Evolutionary conservation across 2,329 filamentous ascomycete species (phyloP), one percentile per base, ranked within the genome.

Genomic region (Talaromyces pinophilus): DNA sequence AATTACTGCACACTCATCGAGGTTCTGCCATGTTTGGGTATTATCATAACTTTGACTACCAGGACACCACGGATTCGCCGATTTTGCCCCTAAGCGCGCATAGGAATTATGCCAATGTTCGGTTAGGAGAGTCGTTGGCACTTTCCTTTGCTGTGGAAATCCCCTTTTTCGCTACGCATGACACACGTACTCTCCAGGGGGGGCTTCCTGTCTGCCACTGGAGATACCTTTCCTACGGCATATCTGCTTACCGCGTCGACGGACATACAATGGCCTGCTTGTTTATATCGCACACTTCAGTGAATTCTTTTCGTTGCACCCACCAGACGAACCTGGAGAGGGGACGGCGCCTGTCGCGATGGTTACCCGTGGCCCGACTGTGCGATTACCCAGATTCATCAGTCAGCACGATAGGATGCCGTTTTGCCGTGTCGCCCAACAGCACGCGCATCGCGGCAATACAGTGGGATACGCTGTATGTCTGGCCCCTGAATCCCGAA

Each of bases 401-500:
- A 11, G 73, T 67, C 19, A 79, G 74, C 33, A 79, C 77, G 4
- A 70, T 79, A 13, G 77, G 78, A 11, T 77, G 78, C n/a, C 72
- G 75, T 30, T 73, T 81, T 15, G 76, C 79, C 15, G 67, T 77
- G 11, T 80, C 79, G 2, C 69, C 66, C 8, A 30, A 59, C 5
- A 77, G 78, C 10, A 79, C 77, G 40, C 75, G 80, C 3, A 71
- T 82, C 59, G 80, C 80, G 3, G 73, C 81, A 38, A 76, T 77
- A 5, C 78, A 77, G 52, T 82, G 80, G 80, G 78, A 81, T 60
- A 72, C 72, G 0, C 64, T 82, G 22, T 77, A 78, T 17, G 66
- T 82, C 30, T 82, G 80, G 77, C 71, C 77, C 2, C 40, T 82
- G 59, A 71, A 79, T 25, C 80, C 80, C 1, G 46, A 67, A n/a